phyloP scores from a whole-genome alignment of 306 rosid genomes.

The Sicyos baderoa region DNA sequence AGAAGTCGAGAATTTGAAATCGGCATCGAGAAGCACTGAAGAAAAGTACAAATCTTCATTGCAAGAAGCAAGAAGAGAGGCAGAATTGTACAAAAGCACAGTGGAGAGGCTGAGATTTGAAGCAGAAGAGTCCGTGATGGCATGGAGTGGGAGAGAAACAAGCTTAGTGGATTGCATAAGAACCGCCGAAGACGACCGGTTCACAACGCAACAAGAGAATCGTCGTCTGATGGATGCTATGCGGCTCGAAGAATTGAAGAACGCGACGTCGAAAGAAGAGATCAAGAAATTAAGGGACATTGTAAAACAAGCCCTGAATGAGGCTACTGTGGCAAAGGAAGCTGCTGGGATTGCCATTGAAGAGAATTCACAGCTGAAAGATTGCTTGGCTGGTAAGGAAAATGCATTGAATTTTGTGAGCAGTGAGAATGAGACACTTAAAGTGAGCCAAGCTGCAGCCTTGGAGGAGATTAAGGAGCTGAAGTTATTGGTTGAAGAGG shows the following conservation, averaged over 20 bases:
- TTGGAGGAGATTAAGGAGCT: constrained; percentile 52
- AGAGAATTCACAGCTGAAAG: constrained; percentile 59
- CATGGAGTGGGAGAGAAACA: constrained; percentile 68
- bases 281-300: constrained; percentile 68
- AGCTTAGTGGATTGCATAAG: constrained; percentile 64
- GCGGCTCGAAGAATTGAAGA: constrained; percentile 31
- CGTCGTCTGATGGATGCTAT: constrained; percentile 28
- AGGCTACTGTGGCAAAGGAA: constrained; percentile 72
- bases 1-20: constrained; percentile 45
- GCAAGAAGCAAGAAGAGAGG: constrained; percentile 49
- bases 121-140: constrained; percentile 64
- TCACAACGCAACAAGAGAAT: constrained; percentile 36
- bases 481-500: constrained; percentile 39
- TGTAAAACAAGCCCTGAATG: constrained; percentile 78
- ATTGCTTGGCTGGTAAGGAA: constrained; percentile 34
- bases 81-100: constrained; percentile 45
- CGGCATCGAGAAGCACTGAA: constrained; percentile 29
- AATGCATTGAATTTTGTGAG: constrained; percentile 33
- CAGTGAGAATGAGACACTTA: constrained; percentile 50
- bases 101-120: constrained; percentile 65
- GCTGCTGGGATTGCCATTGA: constrained; percentile 62
- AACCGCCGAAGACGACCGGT: constrained; percentile 62
- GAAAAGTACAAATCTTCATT: constrained; percentile 38
- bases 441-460: constrained; percentile 53
- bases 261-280: constrained; percentile 50